Conservation (phyloP, 768 basidiomycete genomes). For the Calocybe gangraenosa region DNA sequence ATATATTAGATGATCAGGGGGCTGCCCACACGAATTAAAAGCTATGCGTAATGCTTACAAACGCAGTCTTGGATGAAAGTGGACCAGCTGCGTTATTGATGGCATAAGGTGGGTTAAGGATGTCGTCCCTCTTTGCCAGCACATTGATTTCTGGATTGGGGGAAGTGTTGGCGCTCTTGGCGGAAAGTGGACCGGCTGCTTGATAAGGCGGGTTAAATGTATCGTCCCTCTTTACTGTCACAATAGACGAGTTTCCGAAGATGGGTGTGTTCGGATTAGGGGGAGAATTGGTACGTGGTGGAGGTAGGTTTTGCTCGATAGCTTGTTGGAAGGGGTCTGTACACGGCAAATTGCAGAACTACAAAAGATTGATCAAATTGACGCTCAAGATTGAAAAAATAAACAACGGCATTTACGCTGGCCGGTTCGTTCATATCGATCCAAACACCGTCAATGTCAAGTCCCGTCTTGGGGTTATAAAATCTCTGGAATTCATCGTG, state of each 20-base stretch:
- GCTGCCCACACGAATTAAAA: too few species aligned
- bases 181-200: too few species aligned
- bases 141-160: too few species aligned
- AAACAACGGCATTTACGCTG: slow-evolving; percentile 52
- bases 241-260: slow-evolving; percentile 27
- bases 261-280: slow-evolving; percentile 54
- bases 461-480: slow-evolving; percentile 45
- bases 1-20: too few species aligned
- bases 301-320: slow-evolving; percentile 47
- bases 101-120: slow-evolving; percentile 51
- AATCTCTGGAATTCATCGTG: slow-evolving; percentile 53
- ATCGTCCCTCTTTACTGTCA: slow-evolving; percentile 25
- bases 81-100: slow-evolving; percentile 55
- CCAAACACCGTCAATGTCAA: slow-evolving; percentile 72
- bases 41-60: slow-evolving; percentile 28
- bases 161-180: too few species aligned
- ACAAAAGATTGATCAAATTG: too few species aligned
- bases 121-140: slow-evolving; percentile 31
- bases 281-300: slow-evolving; percentile 42
- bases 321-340: slow-evolving; percentile 58
- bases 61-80: slow-evolving; percentile 54
- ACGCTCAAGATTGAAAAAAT: too few species aligned
- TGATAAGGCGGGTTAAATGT: too few species aligned
- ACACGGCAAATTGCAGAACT: slow-evolving; percentile 67
- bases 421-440: slow-evolving; percentile 76